phyloP scores from a whole-genome alignment of 1,139 yeast species.

The Tardiomyces blankii region DNA sequence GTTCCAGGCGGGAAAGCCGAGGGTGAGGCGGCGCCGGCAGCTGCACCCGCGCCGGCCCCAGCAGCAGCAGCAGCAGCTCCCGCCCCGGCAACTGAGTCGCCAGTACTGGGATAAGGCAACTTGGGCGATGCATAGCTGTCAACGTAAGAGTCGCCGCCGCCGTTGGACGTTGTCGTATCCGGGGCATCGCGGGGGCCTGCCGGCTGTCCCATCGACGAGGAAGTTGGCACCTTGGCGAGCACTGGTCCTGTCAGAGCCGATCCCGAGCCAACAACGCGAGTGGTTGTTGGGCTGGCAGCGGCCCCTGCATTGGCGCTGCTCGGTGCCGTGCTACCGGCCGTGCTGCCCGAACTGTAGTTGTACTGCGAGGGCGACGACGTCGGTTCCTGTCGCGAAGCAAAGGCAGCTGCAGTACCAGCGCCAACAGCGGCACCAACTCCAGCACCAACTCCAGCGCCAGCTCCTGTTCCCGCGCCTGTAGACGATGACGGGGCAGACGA shows the following conservation, averaged over 20 bases:
- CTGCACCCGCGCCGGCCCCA: neutral
- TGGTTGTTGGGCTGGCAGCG: constrained; percentile 6
- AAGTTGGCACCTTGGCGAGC: constrained; percentile 4
- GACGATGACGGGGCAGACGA: constrained; percentile 2
- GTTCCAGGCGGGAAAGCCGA: constrained; percentile 8
- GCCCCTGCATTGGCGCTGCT: neutral
- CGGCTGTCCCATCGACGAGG: neutral
- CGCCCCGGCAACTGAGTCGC: neutral
- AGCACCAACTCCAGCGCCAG: too few relatives aligned
- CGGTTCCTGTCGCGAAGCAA: too few relatives aligned
- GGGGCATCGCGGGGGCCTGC: constrained; percentile 1
- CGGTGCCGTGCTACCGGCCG: neutral
- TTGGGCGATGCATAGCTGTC: neutral
- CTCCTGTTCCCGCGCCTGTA: neutral
- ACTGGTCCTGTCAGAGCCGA: constrained; percentile 18
- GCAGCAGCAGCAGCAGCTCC: neutral
- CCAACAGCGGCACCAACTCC: too few relatives aligned
- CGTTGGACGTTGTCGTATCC: neutral
- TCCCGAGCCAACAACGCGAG: constrained; percentile 10
- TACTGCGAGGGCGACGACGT: too few relatives aligned
- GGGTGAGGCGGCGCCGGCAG: neutral
- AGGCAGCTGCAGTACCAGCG: too few relatives aligned
- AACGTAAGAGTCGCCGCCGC: neutral
- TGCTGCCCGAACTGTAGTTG: neutral
- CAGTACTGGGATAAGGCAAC: neutral